Base-by-base conservation (phyloP, 176 grass and related monocot genomes). In the Triticum dicoccoides region DNA sequence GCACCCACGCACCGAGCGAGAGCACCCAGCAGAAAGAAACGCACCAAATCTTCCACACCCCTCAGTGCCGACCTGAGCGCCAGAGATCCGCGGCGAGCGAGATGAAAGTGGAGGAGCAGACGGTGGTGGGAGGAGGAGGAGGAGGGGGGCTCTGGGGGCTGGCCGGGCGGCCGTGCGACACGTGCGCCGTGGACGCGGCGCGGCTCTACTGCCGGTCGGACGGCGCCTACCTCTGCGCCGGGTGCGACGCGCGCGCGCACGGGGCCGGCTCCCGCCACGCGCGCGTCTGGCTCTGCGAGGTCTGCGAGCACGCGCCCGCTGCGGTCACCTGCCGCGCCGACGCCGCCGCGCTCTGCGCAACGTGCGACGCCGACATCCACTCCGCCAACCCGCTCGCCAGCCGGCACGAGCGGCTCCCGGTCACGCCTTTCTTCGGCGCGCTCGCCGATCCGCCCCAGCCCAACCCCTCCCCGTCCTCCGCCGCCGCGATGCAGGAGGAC, bases 301-400 rank as follows among this genome's bases (percentile, higher is more conserved):
- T 92, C 23, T 98, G 93, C 85, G 83, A 89, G 64, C 90, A 89
- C 80, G 93, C 91, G 11, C 91, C 93, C 4, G 91, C 91, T 9
- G 67, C 81, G 0, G 80, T 98, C 70, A 95, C 94, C 41, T 98
- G 95, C 79, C 83, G 88, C 21, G 96, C 93, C 35, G 96, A 95
- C 82, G 89, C 93, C 33, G 96, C 96, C 18, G 86, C 88, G 29
- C 96, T 98, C 81, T 98, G 93, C 73, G 58, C 86, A 23, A 78
- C 93, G n/a, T 98, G 96, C 87, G 96, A 98, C 44, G 86, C 86
- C 14, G 90, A 93, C 69, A 92, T 98, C 91, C 91, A 98, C 91
- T 95, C 95, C 12, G 95, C 93, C 14, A 99, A 99, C 90, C 94
- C 83, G 76, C 97, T 99, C 65, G 94, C 94, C 30, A 80, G 92